Evolutionary conservation across 1,139 yeast species (phyloP).

Genomic region (Ogataea hybrid): DNA sequence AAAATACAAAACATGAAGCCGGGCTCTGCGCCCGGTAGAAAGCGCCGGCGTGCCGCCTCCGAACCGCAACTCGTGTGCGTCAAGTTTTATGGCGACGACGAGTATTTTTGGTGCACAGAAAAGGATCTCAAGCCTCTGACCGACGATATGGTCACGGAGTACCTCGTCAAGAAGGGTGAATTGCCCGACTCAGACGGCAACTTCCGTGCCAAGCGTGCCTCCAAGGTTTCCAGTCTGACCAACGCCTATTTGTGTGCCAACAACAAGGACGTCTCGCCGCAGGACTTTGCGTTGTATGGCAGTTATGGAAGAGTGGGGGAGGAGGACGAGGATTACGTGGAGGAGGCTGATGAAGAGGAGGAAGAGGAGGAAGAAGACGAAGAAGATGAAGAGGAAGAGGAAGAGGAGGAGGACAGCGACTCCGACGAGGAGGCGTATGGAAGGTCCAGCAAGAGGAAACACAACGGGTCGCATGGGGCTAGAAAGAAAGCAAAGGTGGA

Average conservation of each 20-base stretch:
- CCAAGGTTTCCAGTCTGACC: constrained; percentile 21
- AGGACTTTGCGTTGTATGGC: constrained; percentile 31
- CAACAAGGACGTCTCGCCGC: constrained; percentile 26
- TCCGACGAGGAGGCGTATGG: constrained; percentile 3
- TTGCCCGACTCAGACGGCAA: constrained; percentile 18
- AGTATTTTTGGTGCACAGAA: constrained; percentile 57
- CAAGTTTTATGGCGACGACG: constrained; percentile 63
- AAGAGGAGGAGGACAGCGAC: constrained; percentile 4
- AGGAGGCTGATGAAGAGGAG: constrained; percentile 12
- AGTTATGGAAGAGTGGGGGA: constrained; percentile 26
- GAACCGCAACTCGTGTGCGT: constrained; percentile 37
- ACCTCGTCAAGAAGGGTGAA: constrained; percentile 28
- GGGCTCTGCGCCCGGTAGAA: constrained; percentile 32
- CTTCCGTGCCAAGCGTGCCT: constrained; percentile 15
- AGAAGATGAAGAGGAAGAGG: constrained; percentile 7
- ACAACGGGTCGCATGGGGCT: background rate
- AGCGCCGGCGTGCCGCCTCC: constrained; percentile 26
- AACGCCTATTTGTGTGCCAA: constrained; percentile 28
- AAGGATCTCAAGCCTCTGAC: constrained; percentile 41
- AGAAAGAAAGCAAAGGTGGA: constrained; percentile 3
- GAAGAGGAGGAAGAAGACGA: constrained; percentile 6
- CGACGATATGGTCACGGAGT: constrained; percentile 23
- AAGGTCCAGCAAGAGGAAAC: background rate
- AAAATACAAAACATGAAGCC: constrained; percentile 49
- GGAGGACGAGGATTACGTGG: constrained; percentile 20